Evolutionary conservation across 805 yeast genomes (phyloP), one percentile per base, ranked within the genome.

Genomic region (Suhomyces sp.): DNA sequence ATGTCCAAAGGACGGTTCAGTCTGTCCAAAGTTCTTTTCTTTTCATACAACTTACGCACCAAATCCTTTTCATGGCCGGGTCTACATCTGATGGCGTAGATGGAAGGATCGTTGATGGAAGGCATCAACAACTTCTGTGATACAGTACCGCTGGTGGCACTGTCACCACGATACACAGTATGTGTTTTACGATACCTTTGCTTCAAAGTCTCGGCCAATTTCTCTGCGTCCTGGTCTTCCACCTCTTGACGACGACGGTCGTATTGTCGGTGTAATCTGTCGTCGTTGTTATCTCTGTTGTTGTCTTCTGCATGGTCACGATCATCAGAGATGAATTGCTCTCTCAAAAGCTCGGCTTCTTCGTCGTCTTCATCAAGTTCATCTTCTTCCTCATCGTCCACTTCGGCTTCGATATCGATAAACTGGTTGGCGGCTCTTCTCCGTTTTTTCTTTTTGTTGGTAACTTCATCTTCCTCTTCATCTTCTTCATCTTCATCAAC

Each of bases 381-480:
- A 43, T 87, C 96, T 58, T 93, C 98, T 50, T 94, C 98, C 59
- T 94, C 98, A 55, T 93, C 98, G 68, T 93, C 96, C 52, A 94
- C 99, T 69, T 93, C 98, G 53, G 97, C 99, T 77, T 94, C 98
- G 50, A 94, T 96, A 88, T 94, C 99, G 72, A 94, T 79, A 69
- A 91, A 94, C 77, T 87, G 92, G 69, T 93, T 93, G 75, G 78
- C 79, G 47, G 73, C 65, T 62, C 81, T 72, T 64, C 78, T 73
- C 56, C 75, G 79, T 53, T 73, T 73, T 46, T 73, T 70, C 44
- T 78, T 75, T 25, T 51, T 77, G n/a, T 71, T 69, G 5, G 75
- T 80, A 4, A 72, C 78, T 12, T 79, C 86, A 1, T 80, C 88
- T 2, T 71, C 77, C 1, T 69, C 77, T 0, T 68, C 78, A 1